Conservation (phyloP, 129 eudicot species). For the Lactuca saligna region DNA sequence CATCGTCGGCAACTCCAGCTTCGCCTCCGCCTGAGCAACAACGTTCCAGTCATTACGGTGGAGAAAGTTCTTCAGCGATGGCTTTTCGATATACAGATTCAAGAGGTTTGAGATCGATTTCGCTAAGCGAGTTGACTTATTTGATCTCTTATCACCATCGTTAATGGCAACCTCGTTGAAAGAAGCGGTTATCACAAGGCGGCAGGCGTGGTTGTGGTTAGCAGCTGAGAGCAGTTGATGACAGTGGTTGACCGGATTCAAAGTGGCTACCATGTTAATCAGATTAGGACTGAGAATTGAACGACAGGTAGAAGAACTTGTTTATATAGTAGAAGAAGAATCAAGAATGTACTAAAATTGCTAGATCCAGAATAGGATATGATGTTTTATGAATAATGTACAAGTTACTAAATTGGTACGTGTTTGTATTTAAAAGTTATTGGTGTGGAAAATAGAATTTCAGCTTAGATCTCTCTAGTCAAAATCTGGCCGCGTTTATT, state of each 20-base stretch:
- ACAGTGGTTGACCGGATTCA: slow-evolving; percentile 35
- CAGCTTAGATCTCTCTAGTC: slow-evolving; percentile 6
- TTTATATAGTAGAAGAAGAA: background rate
- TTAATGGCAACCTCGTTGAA: slow-evolving; percentile 30
- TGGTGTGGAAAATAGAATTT: slow-evolving; percentile 10
- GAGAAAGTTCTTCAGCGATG: slow-evolving; percentile 31
- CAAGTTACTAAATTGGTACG: background rate
- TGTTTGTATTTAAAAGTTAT: background rate
- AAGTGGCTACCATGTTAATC: slow-evolving; percentile 20
- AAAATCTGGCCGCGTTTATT: slow-evolving; percentile 19
- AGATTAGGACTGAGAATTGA: background rate
- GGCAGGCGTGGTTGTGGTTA: slow-evolving; percentile 6
- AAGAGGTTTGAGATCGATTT: slow-evolving; percentile 47
- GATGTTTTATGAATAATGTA: background rate
- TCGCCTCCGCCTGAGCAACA: slow-evolving; percentile 33
- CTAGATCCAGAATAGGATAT: background rate
- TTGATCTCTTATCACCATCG: slow-evolving; percentile 21
- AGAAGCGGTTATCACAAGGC: slow-evolving; percentile 15
- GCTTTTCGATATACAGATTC: slow-evolving; percentile 50
- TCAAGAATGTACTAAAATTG: background rate
- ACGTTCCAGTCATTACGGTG: slow-evolving; percentile 7
- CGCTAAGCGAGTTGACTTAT: slow-evolving; percentile 43
- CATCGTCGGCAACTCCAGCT: slow-evolving; percentile 43
- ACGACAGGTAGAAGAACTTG: background rate
- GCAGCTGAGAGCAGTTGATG: slow-evolving; percentile 20